These are phyloP conservation scores for Calonectria pteridis DNA, from an alignment of 2,329 filamentous ascomycete genomes.

Conservation along the genomic window DNA sequence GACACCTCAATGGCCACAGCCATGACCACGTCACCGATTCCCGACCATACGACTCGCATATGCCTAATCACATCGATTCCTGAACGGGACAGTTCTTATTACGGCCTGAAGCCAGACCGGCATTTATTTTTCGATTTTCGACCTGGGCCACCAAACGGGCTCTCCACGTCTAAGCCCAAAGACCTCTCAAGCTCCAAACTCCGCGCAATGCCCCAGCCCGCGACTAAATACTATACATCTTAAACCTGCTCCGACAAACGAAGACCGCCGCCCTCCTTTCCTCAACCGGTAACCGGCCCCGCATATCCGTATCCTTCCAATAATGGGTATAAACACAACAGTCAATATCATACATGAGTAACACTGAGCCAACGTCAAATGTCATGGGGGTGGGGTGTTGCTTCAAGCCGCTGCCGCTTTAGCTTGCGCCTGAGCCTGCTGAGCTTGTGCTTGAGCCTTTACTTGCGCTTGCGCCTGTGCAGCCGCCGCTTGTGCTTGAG, in stretches of 20 bases:
- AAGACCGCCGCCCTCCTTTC: constrained; percentile 24
- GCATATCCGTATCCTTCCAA: constrained; percentile 27
- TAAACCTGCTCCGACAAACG: constrained; percentile 26
- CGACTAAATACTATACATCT: constrained; percentile 44
- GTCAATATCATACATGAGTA: constrained; percentile 43
- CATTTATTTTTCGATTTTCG: constrained; percentile 42
- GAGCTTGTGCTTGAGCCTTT: constrained; percentile 39
- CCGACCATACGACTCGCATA: background rate
- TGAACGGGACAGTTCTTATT: constrained; percentile 16
- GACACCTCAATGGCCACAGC: background rate
- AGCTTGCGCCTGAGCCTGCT: constrained; percentile 39
- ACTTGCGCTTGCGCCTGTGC: constrained; percentile 39
- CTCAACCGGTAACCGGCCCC: background rate
- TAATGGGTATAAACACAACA: constrained; percentile 46
- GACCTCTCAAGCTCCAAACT: constrained; percentile 50
- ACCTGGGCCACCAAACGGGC: constrained; percentile 40
- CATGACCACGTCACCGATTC: constrained; percentile 18
- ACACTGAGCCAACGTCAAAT: constrained; percentile 10
- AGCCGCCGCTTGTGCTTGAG: constrained; percentile 40
- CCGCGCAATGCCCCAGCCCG: constrained; percentile 51
- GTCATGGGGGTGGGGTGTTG: background rate
- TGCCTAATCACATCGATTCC: constrained; percentile 5
- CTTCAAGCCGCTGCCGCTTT: constrained; percentile 29
- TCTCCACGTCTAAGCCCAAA: constrained; percentile 43
- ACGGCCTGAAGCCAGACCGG: constrained; percentile 34